Evolutionary conservation across 371 early-diverging fungal species (phyloP), one percentile per base, ranked within the genome.

Genomic region (Mortierella sp.): DNA sequence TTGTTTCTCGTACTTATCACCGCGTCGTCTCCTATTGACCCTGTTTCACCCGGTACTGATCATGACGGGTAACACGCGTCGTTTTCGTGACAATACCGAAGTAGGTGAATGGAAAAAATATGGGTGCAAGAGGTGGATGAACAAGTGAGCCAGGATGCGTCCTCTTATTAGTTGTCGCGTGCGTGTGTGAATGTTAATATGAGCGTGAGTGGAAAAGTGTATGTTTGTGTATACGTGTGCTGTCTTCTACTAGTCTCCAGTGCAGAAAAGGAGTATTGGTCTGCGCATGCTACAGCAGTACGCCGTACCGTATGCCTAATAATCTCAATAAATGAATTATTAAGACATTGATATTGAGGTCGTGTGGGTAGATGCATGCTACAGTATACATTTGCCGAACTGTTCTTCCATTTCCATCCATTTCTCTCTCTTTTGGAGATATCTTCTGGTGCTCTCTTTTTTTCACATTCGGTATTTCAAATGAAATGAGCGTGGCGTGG

Each of bases 401-500:
- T 5, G 21, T 51, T 51, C 7, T 38, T 41, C 10, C 3, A 38
- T 21, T 63, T 16, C 63, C 3, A 5, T 32, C 11, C 32, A 63
- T 35, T 35, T 35, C 63, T 63, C 63, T 63, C 18, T 6, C 24
- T 5, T 14, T 4, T 35, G 35, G 18, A 16, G 63, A 18, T 63
- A 63, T 18, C 16, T 58, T 32, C 1, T 0, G 2, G 32, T 16
- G 60, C 60, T 60, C 65, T 38, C 35, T 65, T 65, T 65, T 65
- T 38, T 65, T 65, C 63, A 21, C 41, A 21, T 65, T 65, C 65
- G 65, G 65, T 38, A 65, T 41, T 65, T 65, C 38, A 65, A 65
- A 65, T 65, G 65, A 65, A 65, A 41, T 65, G 65, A 38, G 65
- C 65, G 65, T 65, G 38, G 65, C 65, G 65, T 65, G 65, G 65